Evolutionary conservation across 2,329 filamentous ascomycete species (phyloP).

Genomic region (Coleophoma eucalyptorum): DNA sequence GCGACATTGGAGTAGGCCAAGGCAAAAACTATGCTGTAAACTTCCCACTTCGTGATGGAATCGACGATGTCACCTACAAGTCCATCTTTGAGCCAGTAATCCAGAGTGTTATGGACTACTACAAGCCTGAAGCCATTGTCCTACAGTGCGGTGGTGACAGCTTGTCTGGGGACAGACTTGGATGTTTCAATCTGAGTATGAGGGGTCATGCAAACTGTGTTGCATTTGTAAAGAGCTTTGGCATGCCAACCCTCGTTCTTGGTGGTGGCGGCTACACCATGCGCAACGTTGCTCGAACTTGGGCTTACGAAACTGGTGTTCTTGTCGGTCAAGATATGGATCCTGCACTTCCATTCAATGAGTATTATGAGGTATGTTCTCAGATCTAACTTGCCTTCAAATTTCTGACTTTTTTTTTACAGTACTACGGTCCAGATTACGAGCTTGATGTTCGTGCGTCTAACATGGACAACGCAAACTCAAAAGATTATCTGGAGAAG

Average conservation of each 20-base stretch:
- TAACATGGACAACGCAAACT: slow-evolving; percentile 90
- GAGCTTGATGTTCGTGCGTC: slow-evolving; percentile 85
- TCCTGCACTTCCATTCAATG: slow-evolving; percentile 85
- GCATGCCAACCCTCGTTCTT: slow-evolving; percentile 83
- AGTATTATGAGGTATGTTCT: slow-evolving; percentile 76
- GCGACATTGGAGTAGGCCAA: slow-evolving; percentile 81
- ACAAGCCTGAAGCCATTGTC: slow-evolving; percentile 86
- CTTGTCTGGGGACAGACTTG: slow-evolving; percentile 87
- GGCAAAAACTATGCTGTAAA: slow-evolving; percentile 91
- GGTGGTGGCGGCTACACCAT: slow-evolving; percentile 97
- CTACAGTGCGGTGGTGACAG: slow-evolving; percentile 95
- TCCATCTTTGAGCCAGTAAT: slow-evolving; percentile 91
- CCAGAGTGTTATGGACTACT: slow-evolving; percentile 79
- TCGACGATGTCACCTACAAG: slow-evolving; percentile 85
- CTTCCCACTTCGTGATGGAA: slow-evolving; percentile 86
- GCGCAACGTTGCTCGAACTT: slow-evolving; percentile 92
- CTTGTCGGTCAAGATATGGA: slow-evolving; percentile 81
- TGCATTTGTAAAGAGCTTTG: slow-evolving; percentile 82
- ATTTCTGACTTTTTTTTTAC: slow-evolving; percentile 36
- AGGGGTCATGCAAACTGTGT: slow-evolving; percentile 93
- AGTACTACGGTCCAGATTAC: slow-evolving; percentile 91
- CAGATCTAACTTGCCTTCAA: slow-evolving; percentile 34
- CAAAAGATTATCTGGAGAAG: slow-evolving; percentile 74
- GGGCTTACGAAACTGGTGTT: slow-evolving; percentile 93
- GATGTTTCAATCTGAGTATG: slow-evolving; percentile 98